Evolutionary conservation across 192 early-diverging fungal species (phyloP).

Genomic region (Coemansia sp.): DNA sequence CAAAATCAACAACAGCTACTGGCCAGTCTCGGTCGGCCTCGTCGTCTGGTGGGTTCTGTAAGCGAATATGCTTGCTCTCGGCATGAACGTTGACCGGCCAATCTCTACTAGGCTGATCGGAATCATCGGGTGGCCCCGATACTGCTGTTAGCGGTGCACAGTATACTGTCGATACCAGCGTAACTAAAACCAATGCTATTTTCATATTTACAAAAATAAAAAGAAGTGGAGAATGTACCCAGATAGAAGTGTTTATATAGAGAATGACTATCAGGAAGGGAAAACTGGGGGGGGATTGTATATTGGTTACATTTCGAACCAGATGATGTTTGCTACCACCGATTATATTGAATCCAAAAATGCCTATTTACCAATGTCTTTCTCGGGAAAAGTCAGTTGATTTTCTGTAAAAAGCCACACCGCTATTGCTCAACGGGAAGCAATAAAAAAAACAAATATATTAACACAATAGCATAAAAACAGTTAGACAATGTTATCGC

Average conservation of each 20-base stretch:
- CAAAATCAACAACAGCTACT: slow-evolving; percentile 25
- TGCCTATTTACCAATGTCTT: no score
- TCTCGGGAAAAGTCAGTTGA: no score
- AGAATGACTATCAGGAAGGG: no score
- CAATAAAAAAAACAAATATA: slow-evolving; percentile 2
- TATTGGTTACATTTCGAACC: no score
- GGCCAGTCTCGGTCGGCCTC: slow-evolving; percentile 38
- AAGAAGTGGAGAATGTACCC: neutral
- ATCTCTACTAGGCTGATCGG: slow-evolving; percentile 37
- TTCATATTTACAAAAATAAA: neutral
- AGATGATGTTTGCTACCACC: no score
- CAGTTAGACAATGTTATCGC: slow-evolving; percentile 12
- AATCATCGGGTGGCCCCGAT: slow-evolving; percentile 4
- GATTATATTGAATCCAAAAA: no score
- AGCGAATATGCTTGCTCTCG: no score
- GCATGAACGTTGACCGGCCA: slow-evolving; percentile 39
- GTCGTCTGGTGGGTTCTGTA: neutral
- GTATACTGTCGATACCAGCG: slow-evolving; percentile 1
- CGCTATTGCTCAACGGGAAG: slow-evolving; percentile 3
- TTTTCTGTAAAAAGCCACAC: no score
- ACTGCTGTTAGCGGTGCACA: slow-evolving; percentile 7
- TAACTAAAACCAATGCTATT: neutral
- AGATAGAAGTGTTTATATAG: no score
- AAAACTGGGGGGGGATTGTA: no score
- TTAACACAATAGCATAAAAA: slow-evolving; percentile 9